Percentiles rank a stretch among this genome's conserved stretches.
phyloP scores from a whole-genome alignment of 164 flowering plant species.

The Macadamia tetraphylla region DNA sequence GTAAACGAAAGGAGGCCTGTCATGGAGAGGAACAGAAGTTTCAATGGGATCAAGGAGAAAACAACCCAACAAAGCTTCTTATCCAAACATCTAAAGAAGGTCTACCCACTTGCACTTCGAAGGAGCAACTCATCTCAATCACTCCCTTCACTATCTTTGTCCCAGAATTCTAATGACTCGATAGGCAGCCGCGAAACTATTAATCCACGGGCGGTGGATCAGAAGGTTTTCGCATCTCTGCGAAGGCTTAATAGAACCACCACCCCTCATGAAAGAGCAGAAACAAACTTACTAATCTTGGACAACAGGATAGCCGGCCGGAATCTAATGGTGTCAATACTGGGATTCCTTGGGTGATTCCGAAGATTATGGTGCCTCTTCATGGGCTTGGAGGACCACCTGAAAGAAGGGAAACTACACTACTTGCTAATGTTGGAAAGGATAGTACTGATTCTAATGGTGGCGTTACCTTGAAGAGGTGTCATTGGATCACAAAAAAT shows the following conservation, averaged over 20 bases:
- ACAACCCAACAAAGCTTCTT: conserved; percentile 34
- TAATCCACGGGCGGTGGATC: conserved; percentile 2
- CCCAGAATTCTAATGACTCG: conserved; percentile 58
- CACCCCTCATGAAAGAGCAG: conserved; percentile 10
- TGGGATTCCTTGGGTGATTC: too few species aligned
- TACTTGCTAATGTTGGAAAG: conserved; percentile 7
- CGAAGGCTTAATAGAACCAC: not conserved
- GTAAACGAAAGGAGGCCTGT: conserved; percentile 34
- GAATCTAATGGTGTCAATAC: conserved; percentile 18
- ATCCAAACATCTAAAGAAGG: conserved; percentile 62
- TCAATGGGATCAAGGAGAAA: conserved; percentile 42
- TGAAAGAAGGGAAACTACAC: conserved; percentile 6
- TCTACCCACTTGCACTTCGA: conserved; percentile 68
- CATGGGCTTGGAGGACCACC: conserved; percentile 3
- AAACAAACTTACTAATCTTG: conserved; percentile 1
- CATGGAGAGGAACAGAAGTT: conserved; percentile 37
- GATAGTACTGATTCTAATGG: conserved; percentile 11
- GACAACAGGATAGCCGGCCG: conserved; percentile 5
- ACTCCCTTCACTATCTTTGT: conserved; percentile 50
- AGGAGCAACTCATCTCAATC: conserved; percentile 55
- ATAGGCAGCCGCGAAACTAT: conserved; percentile 27
- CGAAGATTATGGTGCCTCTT: not conserved
- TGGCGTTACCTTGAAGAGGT: conserved; percentile 55
- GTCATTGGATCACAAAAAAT: conserved; percentile 84
- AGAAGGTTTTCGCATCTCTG: conserved; percentile 3